Percentiles rank a stretch among this genome's conserved stretches.
Conservation (phyloP, 495 filamentous ascomycete genomes). For the Mycothermus thermophilus region DNA sequence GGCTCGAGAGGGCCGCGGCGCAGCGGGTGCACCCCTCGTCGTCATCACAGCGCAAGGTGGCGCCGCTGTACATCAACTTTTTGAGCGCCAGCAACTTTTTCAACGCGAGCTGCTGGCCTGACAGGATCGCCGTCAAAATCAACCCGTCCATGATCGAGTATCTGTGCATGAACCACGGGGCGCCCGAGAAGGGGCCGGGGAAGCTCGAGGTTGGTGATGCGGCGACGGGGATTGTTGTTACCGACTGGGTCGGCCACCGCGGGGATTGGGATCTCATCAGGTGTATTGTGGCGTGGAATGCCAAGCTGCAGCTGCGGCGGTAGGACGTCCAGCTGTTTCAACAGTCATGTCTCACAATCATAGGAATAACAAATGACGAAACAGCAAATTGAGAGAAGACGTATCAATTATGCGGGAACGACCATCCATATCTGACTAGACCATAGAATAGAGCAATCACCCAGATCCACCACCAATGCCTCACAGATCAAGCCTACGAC, state of each 20-base stretch:
- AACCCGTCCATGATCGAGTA: constrained; percentile 81
- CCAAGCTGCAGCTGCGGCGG: constrained; percentile 44
- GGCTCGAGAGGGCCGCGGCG: constrained; percentile 57
- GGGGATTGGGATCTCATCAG: constrained; percentile 91
- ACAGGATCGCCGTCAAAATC: constrained; percentile 77
- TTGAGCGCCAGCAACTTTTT: constrained; percentile 86
- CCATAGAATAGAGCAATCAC: too few species aligned
- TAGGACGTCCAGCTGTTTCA: constrained; percentile 9
- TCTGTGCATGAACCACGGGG: constrained; percentile 56
- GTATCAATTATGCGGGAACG: constrained; percentile 1
- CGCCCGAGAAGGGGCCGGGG: constrained; percentile 27
- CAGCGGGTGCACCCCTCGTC: constrained; percentile 8
- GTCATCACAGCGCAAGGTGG: too few species aligned
- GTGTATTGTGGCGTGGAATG: constrained; percentile 85
- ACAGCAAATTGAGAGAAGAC: background rate
- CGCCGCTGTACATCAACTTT: constrained; percentile 83
- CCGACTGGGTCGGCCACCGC: constrained; percentile 78
- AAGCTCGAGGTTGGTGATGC: constrained; percentile 49
- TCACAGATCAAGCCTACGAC: too few species aligned
- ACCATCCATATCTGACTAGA: background rate
- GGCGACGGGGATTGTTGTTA: constrained; percentile 81
- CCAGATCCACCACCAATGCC: too few species aligned
- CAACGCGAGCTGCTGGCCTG: constrained; percentile 81
- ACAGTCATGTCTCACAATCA: too few species aligned
- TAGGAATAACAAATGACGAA: too few species aligned